Evolutionary conservation across 371 early-diverging fungal species (phyloP).

Genomic region (Mortierella sp.): DNA sequence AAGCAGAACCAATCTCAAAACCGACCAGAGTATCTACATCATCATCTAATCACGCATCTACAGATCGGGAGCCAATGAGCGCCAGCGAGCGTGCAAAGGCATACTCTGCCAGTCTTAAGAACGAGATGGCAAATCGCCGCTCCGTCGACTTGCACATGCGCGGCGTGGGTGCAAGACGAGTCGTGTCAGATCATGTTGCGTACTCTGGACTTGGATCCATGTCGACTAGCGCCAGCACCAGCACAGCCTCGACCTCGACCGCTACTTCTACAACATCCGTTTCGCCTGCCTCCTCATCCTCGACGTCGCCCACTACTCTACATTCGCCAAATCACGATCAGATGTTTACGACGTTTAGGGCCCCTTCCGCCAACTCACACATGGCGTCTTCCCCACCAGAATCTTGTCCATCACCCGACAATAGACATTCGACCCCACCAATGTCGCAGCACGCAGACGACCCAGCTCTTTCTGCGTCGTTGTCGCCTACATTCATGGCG

Average conservation of each 20-base stretch:
- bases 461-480: slow-evolving; percentile 5
- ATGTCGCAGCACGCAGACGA: slow-evolving; percentile 24
- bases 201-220: slow-evolving; percentile 13
- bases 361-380: slow-evolving; percentile 32
- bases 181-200: slow-evolving; percentile 25
- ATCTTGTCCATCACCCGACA: slow-evolving; percentile 38
- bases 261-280: slow-evolving; percentile 43
- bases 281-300: slow-evolving; percentile 41
- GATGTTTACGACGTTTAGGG: slow-evolving; percentile 34
- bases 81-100: slow-evolving; percentile 56
- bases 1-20: slow-evolving; percentile 35
- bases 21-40: slow-evolving; percentile 23
- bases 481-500: slow-evolving; percentile 37
- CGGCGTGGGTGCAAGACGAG: slow-evolving; percentile 14
- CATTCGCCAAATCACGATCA: slow-evolving; percentile 39
- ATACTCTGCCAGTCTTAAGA: slow-evolving; percentile 40
- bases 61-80: slow-evolving; percentile 35
- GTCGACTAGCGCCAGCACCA: slow-evolving; percentile 22
- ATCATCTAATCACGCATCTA: slow-evolving; percentile 8
- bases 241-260: slow-evolving; percentile 32
- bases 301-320: slow-evolving; percentile 34
- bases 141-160: slow-evolving; percentile 21
- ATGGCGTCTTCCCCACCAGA: slow-evolving; percentile 36
- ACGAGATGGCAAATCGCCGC: slow-evolving; percentile 46
- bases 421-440: slow-evolving; percentile 37